Base-by-base conservation (phyloP, 1,139 yeast species). In the Hyphopichia khmerensis region DNA sequence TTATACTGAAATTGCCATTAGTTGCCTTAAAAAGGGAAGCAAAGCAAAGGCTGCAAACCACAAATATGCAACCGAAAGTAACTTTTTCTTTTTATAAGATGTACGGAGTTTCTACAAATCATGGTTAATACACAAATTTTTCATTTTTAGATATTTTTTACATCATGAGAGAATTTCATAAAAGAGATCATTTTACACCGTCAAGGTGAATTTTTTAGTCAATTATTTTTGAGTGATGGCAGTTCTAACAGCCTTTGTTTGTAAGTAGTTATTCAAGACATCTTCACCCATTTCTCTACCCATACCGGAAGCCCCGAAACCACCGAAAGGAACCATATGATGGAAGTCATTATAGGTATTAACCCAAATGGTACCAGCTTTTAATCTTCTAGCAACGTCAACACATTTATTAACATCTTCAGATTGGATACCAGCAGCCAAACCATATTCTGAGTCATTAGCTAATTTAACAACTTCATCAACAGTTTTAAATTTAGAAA, bases 211-310 rank as follows among this genome's bases (percentile, higher is more conserved):
- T n/a, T n/a, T n/a, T n/a, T n/a, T n/a, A n/a, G n/a, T n/a, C n/a
- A 27, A 8, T 33, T 33, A 33, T 21, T 33, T 33, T 19, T 39
- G 33, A 3, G 14, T 27, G 34, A 39, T 34, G 19, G 30, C 41
- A 8, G 79, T 72, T 79, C 87, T 80, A 52, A 86, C 91, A 47
- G 95, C 87, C 79, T 87, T 87, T 57, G 72, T 72, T 71, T 87
- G 93, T 49, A 87, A 79, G 77, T 88, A 88, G 79, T 84, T 85
- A 54, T 84, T 87, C 56, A 88, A 77, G 42, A 90, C 95, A 64
- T 85, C 90, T 50, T 72, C 74, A 65, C 96, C 96, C 84, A 88
- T 82, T 76, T 88, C 96, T 72, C 95, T 85, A 61, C 96, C 96
- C 63, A 86, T 80, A 69, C 96, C 96, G 47, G 95, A 85, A 68